A percentile compares a stretch with the other conserved stretches of the same genome.
phyloP scores from a whole-genome alignment of 208 protist species.

The Herpetomonas samuelpessoai region DNA sequence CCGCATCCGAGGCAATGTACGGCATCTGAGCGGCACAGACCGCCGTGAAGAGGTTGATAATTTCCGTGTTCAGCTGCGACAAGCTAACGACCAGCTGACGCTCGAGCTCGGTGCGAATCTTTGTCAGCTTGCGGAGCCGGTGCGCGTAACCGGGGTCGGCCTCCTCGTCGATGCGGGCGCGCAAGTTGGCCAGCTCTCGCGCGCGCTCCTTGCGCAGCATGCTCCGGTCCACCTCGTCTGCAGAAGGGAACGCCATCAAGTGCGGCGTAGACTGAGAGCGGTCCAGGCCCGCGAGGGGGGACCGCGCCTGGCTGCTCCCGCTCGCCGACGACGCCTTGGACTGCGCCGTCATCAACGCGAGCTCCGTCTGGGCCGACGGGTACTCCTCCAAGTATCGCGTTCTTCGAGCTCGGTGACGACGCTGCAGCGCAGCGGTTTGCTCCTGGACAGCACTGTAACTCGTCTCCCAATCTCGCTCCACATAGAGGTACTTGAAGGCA shows the following conservation, averaged over 20 bases:
- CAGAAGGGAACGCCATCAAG: not conserved
- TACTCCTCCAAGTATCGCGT: not conserved
- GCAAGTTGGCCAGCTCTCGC: not conserved
- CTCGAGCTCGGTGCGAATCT: constrained; percentile 27
- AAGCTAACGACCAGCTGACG: constrained; percentile 48
- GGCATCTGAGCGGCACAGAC: constrained; percentile 29
- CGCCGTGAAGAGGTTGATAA: constrained; percentile 79
- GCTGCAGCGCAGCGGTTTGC: not conserved
- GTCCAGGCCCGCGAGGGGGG: not conserved
- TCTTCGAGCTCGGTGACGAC: not conserved
- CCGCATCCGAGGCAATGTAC: constrained; percentile 17
- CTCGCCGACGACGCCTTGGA: not conserved
- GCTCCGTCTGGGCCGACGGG: not conserved
- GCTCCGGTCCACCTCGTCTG: not conserved
- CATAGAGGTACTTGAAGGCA: constrained; percentile 30
- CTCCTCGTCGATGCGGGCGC: not conserved
- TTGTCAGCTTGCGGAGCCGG: constrained; percentile 8
- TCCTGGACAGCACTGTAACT: not conserved
- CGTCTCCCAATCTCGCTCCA: constrained; percentile 11
- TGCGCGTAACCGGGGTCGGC: not conserved
- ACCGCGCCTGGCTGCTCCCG: not conserved
- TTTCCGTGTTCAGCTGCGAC: constrained; percentile 76
- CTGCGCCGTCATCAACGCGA: not conserved
- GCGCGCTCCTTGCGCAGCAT: not conserved
- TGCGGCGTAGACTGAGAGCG: not conserved